Base-by-base conservation (phyloP, 2,329 filamentous ascomycete genomes). In the Cercospora sp. region DNA sequence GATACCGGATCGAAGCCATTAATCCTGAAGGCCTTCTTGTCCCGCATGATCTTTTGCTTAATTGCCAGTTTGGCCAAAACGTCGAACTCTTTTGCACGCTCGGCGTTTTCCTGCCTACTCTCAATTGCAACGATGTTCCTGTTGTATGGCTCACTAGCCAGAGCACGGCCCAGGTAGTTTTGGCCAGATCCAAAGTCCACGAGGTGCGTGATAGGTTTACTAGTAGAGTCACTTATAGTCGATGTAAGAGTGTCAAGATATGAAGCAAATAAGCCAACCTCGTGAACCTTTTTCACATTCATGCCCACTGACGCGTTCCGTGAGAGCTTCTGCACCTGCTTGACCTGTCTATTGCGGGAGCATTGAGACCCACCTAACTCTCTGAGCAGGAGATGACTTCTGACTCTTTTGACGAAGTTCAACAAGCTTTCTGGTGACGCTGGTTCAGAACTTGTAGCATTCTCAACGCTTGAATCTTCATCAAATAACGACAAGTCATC, bases 151-250 rank as follows among this genome's bases (percentile, higher is more conserved):
- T 89, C 85, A 70, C 90, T 93, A 13, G 94, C 94, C 67, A 99
- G 84, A 1, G 92, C 91, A 57, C 95, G 87, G 0, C 95, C 94
- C 3, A 99, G 88, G 76, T 99, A 99, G 77, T 97, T 98, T 79
- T 98, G 94, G 0, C 95, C 95, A 63, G 93, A 97, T 30, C 95
- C 95, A 79, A 98, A 97, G 80, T 99, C 95, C 60, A 98, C 90
- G 67, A 97, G 89, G 81, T 98, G 94, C 0, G 93, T 92, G 69
- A 97, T 89, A 8, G 71, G 59, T 66, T 80, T 74, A 65, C 78
- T 77, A 13, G 85, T 80, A 59, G 83, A 80, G 0, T 83, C 82
- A 28, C 73, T 67, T 28, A 90, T 85, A 1, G 87, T 81, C 1
- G 82, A 77, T 3, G 87, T 85, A 26, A 97, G 85, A 30, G 86